Conservation (phyloP, 495 filamentous ascomycete species). For the Hypoxylon lenormandii region DNA sequence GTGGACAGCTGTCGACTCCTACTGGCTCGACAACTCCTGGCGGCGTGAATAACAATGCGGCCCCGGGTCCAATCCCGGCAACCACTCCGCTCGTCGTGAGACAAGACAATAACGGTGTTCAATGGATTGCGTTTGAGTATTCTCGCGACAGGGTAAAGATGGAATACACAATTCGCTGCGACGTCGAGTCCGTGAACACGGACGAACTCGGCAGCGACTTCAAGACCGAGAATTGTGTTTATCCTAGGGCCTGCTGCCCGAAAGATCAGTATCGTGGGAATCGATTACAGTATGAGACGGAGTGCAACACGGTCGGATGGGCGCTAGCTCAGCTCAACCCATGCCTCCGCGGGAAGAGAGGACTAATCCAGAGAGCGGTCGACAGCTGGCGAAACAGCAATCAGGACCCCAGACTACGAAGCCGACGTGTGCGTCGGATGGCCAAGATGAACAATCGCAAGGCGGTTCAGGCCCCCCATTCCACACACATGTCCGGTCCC, state of each 20-base stretch:
- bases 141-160: constrained; percentile 98
- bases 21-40: constrained; percentile 53
- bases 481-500: constrained; percentile 63
- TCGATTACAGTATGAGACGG: constrained; percentile 93
- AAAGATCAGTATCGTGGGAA: constrained; percentile 98
- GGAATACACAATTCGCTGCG: constrained; percentile 98
- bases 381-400: constrained; percentile 99
- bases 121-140: constrained; percentile 99
- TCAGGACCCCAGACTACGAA: constrained; percentile 89
- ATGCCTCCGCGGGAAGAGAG: constrained; percentile 88
- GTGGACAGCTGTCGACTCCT: constrained; percentile 66
- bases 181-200: constrained; percentile 95
- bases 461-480: constrained; percentile 64
- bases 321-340: constrained; percentile 93
- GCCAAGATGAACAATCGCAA: constrained; percentile 92
- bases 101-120: constrained; percentile 95
- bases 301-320: constrained; percentile 99
- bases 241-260: constrained; percentile 90
- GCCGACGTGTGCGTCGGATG: constrained; percentile 89
- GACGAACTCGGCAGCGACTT: constrained; percentile 86
- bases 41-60: constrained; percentile 79
- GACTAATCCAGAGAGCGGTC: constrained; percentile 94
- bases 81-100: constrained; percentile 94
- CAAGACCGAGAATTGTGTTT: constrained; percentile 98
- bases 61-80: constrained; percentile 97